Evolutionary conservation across 1,284 basidiomycete species (phyloP).

Genomic region (Trichosporon faecale): DNA sequence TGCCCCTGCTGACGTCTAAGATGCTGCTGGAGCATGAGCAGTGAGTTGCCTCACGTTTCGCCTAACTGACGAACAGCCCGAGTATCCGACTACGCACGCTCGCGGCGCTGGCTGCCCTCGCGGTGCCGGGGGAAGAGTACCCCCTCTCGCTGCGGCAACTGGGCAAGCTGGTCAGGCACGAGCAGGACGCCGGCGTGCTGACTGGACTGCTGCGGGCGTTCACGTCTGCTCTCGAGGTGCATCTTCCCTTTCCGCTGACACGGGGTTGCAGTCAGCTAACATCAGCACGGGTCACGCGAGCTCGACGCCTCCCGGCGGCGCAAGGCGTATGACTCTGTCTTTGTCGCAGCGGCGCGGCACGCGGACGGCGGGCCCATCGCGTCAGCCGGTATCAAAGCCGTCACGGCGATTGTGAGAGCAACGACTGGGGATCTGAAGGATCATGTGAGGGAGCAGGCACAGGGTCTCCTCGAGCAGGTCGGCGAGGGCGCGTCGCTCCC

Average conservation of each 20-base stretch:
- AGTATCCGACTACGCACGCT: conserved; percentile 35
- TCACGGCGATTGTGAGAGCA: conserved; percentile 4
- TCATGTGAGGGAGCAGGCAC: not conserved
- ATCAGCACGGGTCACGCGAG: conserved; percentile 17
- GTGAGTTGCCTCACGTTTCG: conserved; percentile 22
- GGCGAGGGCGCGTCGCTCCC: not conserved
- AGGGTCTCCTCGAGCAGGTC: conserved; percentile 14
- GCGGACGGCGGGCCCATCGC: conserved; percentile 16
- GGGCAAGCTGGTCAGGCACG: conserved; percentile 22
- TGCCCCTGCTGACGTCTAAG: conserved; percentile 32
- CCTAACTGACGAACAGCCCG: conserved; percentile 23
- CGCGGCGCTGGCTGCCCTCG: conserved; percentile 31
- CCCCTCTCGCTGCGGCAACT: conserved; percentile 14
- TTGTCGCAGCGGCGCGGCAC: conserved; percentile 13
- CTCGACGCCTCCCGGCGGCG: conserved; percentile 9
- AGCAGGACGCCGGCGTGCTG: conserved; percentile 25
- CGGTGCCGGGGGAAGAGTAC: conserved; percentile 3
- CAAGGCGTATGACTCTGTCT: conserved; percentile 21
- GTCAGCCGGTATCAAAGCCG: conserved; percentile 2
- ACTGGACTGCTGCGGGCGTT: conserved; percentile 26
- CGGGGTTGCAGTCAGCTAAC: not conserved
- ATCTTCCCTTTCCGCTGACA: conserved; percentile 7
- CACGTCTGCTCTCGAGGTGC: conserved; percentile 25
- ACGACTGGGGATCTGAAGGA: not conserved
- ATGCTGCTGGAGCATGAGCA: conserved; percentile 33